These are phyloP conservation scores for Aeschynomene evenia DNA, from an alignment of 306 rosid genomes.

Conservation along the genomic window DNA sequence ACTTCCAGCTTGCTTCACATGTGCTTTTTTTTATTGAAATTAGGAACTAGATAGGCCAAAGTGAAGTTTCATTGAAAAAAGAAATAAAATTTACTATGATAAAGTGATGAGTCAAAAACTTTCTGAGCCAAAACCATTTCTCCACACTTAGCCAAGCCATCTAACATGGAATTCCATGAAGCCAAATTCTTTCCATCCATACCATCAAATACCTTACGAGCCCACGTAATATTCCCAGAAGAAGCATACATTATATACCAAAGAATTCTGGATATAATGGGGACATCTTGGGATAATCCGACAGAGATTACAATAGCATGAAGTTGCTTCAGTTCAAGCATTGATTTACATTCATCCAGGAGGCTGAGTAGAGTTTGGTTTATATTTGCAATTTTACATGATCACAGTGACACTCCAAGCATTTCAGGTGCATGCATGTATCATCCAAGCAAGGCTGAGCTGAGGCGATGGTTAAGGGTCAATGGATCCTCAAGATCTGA, in stretches of 20 bases:
- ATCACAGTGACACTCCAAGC: conserved; percentile 34
- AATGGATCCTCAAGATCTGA: background rate
- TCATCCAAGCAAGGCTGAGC: conserved; percentile 22
- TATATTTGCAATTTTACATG: conserved; percentile 29
- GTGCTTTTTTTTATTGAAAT: too few relatives aligned
- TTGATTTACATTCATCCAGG: conserved; percentile 56
- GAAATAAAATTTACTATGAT: too few relatives aligned
- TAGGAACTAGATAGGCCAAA: too few relatives aligned
- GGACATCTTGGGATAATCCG: conserved; percentile 56
- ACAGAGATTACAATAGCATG: conserved; percentile 56
- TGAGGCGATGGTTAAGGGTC: conserved; percentile 5
- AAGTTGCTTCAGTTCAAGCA: conserved; percentile 59
- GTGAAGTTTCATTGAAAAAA: too few relatives aligned
- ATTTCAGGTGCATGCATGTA: conserved; percentile 32
- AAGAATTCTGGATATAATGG: conserved; percentile 47
- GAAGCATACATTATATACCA: conserved; percentile 79
- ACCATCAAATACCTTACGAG: conserved; percentile 56
- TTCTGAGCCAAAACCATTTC: conserved; percentile 49
- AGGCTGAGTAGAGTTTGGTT: conserved; percentile 38
- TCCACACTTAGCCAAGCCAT: conserved; percentile 77
- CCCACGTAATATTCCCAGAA: conserved; percentile 47
- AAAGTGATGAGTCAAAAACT: conserved; percentile 56
- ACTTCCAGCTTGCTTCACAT: too few relatives aligned
- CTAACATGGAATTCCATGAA: conserved; percentile 78
- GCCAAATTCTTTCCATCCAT: conserved; percentile 52